Conservation (phyloP, 345 rosid genomes). For the Noccaea bulbosa region DNA sequence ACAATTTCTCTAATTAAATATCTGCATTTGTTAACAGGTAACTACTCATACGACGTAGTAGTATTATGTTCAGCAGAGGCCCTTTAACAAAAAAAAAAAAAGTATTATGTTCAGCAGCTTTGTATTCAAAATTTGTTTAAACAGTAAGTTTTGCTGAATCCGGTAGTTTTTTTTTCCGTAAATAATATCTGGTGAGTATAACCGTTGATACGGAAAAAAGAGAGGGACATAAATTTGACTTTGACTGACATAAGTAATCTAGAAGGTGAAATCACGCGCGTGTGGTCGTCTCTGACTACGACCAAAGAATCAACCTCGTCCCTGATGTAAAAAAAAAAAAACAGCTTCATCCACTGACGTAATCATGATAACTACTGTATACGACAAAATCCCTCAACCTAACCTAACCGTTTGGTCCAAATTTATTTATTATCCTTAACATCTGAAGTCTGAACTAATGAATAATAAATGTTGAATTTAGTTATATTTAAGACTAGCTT, state of each 20-base stretch:
- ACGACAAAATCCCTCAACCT: slow-evolving; percentile 30
- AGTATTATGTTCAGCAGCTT: not conserved
- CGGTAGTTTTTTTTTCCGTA: not conserved
- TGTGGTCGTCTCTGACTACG: slow-evolving; percentile 7
- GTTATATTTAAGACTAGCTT: slow-evolving; percentile 21
- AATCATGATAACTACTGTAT: slow-evolving; percentile 13
- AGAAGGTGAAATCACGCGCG: slow-evolving; percentile 20
- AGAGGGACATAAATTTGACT: slow-evolving; percentile 25
- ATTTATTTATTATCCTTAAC: slow-evolving; percentile 5
- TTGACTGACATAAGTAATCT: not conserved
- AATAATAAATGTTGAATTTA: slow-evolving; percentile 11
- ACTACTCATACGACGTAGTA: not conserved
- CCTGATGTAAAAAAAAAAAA: not conserved
- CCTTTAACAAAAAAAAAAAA: too few relatives aligned
- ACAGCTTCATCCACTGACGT: slow-evolving; percentile 14
- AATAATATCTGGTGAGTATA: not conserved
- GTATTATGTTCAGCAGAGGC: not conserved
- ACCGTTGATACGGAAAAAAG: not conserved
- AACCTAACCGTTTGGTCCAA: slow-evolving; percentile 31
- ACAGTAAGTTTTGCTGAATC: too few relatives aligned
- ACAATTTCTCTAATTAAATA: not conserved
- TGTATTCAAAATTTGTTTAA: not conserved
- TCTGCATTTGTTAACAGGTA: not conserved
- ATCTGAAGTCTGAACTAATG: slow-evolving; percentile 3
- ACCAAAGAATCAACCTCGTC: slow-evolving; percentile 34